Evolutionary conservation across 768 basidiomycete genomes (phyloP), one percentile per base, ranked within the genome.

Genomic region (Clitopilus passeckerianus): DNA sequence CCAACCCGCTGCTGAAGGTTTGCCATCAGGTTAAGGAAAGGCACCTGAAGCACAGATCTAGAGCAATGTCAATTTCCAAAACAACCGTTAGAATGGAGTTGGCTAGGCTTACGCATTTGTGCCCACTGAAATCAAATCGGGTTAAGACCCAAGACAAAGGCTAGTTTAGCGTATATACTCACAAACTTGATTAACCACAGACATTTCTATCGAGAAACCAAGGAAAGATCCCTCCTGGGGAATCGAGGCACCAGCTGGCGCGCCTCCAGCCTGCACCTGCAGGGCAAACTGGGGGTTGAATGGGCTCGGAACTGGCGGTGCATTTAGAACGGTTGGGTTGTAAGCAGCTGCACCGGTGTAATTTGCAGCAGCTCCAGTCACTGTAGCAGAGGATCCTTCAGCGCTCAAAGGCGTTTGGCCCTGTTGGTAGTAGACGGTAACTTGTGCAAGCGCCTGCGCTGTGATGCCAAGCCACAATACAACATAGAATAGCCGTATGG

Each of bases 11-110:
- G 76, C 53, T 76, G 77, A n/a, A 94, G 74, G 62, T 89, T 88
- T 5, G 83, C 77, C 78, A 94, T 83, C 30, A 92, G 76, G 67
- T 93, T 93, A n/a, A 92, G 80, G 73, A 92, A 91, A 0, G 86
- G 80, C 37, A 87, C 80, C 52, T 81, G 77, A 14, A 86, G 65
- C 22, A 77, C 70, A 2, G 79, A 74, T 7, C 54, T 18, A 55
- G 24, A 33, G 22, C 27, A 55, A 18, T 23, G 30, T 55, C 54
- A 55, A 27, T 7, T 6, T 55, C 7, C 54, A 37, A 10, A 10
- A 18, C 16, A 22, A 50, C 1, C 15, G 12, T 23, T 5, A 4
- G 5, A 50, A 3, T n/a, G n/a, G 18, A 23, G 10, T 50, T 10
- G 9, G 5, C 5, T n/a, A n/a, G n/a, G n/a, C 46, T 7, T 12